Evolutionary conservation across 441 rosid species (phyloP).

Genomic region (Eutrema salsugineum): DNA sequence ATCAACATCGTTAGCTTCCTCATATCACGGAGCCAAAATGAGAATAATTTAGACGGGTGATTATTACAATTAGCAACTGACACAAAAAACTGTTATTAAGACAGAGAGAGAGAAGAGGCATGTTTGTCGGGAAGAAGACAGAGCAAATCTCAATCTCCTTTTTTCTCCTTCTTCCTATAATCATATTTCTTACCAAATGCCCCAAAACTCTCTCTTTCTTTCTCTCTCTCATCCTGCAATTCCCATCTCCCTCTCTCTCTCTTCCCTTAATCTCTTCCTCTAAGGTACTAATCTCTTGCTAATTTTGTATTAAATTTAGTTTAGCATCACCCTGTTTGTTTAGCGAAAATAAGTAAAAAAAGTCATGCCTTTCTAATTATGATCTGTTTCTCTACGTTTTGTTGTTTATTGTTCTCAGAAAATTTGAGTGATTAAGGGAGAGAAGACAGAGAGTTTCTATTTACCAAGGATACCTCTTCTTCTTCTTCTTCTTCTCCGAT

Average conservation of each 20-base stretch:
- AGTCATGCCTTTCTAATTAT: background rate
- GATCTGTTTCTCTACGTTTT: background rate
- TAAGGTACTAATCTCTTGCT: constrained; percentile 23
- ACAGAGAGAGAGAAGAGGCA: constrained; percentile 27
- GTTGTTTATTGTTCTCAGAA: background rate
- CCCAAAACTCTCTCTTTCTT: constrained; percentile 10
- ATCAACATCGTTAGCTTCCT: constrained; percentile 11
- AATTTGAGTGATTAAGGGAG: constrained; percentile 26
- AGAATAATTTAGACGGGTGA: constrained; percentile 4
- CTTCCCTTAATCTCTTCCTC: constrained; percentile 26
- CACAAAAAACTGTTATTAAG: constrained; percentile 12
- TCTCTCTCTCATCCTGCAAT: background rate
- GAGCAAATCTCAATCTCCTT: constrained; percentile 18
- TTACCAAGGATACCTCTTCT: background rate
- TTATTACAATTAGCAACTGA: constrained; percentile 12
- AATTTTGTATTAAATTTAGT: background rate
- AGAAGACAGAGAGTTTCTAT: constrained; percentile 20
- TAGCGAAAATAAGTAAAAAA: constrained; percentile 1
- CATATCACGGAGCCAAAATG: constrained; percentile 22
- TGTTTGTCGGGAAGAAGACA: constrained; percentile 35
- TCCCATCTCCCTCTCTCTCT: background rate
- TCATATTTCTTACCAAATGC: constrained; percentile 13
- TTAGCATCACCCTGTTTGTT: constrained; percentile 5
- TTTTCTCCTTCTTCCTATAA: constrained; percentile 7
- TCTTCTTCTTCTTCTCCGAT: background rate